Conservation (phyloP, 1,284 basidiomycete genomes). For the Ganoderma sinense region DNA sequence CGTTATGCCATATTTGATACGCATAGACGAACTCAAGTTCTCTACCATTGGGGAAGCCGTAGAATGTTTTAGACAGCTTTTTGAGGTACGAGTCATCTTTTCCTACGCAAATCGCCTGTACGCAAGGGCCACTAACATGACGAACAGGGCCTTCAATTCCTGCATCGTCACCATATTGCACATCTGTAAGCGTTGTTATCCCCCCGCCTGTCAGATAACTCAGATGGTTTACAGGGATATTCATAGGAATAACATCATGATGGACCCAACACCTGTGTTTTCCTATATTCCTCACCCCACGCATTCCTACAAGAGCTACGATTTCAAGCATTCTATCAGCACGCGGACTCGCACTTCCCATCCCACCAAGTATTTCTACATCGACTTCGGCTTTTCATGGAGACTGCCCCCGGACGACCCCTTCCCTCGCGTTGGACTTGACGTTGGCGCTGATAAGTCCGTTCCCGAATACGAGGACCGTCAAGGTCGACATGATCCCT, state of each 20-base stretch:
- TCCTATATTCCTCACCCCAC: not conserved
- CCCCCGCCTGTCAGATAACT: too few species aligned
- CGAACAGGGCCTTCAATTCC: not conserved
- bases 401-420: conserved; percentile 34
- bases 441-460: not conserved
- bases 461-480: not conserved
- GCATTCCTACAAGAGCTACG: not conserved
- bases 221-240: conserved; percentile 43
- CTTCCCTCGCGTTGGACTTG: not conserved
- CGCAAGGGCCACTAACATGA: not conserved
- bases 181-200: not conserved
- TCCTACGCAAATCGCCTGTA: not conserved
- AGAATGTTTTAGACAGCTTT: conserved; percentile 38
- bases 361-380: conserved; percentile 41
- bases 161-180: not conserved
- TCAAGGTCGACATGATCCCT: conserved; percentile 29
- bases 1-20: conserved; percentile 38
- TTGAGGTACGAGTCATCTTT: conserved; percentile 33
- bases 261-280: not conserved
- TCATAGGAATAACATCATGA: conserved; percentile 43
- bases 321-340: not conserved
- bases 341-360: conserved; percentile 34
- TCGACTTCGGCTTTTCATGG: conserved; percentile 45
- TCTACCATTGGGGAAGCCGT: conserved; percentile 38
- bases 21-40: conserved; percentile 31